Evolutionary conservation across 768 basidiomycete species (phyloP), one percentile per base, ranked within the genome.

Genomic region (Lactarius sp.): DNA sequence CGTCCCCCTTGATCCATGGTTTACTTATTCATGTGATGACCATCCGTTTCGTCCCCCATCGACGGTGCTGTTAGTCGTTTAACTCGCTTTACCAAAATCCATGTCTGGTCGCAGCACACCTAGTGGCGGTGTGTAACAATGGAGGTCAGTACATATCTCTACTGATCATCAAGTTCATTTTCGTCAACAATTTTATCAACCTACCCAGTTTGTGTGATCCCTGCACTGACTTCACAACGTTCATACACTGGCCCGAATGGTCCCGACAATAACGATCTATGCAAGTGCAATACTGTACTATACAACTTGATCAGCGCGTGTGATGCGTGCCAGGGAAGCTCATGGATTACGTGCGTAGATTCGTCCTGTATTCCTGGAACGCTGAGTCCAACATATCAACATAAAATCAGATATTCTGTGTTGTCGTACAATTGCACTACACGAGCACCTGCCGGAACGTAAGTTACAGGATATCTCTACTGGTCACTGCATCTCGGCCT

Each of bases 291-390:
- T 37, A 37, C 10, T 37, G 36, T 37, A 37, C 4, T 10, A 10
- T 37, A 37, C 36, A 37, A 37, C 36, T 27, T 27, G 22, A 27
- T 27, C 27, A 27, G 27, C 27, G 22, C 22, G 22, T 22, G 72
- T 56, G 71, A 62, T 56, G 59, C 61, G 20, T 73, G 72, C 50
- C 72, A 73, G 49, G 56, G 59, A 12, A n/a, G 36, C 9, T 0
- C 22, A 2, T 66, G 65, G 67, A 27, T 31, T n/a, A 4, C 52
- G 67, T 68, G 51, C 53, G 67, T 66, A 8, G 18, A 51, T 52
- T 47, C 4, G 20, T 27, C 2, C 20, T 58, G 34, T 41, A 50
- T 12, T 1, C 27, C n/a, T 14, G 33, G 4, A 37, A 6, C 3
- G 18, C 46, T 27, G n/a, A 49, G 12, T 33, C 16, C 31, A 39